Evolutionary conservation across 805 yeast genomes (phyloP), one percentile per base, ranked within the genome.

Genomic region (Metschnikowia henanensis): DNA sequence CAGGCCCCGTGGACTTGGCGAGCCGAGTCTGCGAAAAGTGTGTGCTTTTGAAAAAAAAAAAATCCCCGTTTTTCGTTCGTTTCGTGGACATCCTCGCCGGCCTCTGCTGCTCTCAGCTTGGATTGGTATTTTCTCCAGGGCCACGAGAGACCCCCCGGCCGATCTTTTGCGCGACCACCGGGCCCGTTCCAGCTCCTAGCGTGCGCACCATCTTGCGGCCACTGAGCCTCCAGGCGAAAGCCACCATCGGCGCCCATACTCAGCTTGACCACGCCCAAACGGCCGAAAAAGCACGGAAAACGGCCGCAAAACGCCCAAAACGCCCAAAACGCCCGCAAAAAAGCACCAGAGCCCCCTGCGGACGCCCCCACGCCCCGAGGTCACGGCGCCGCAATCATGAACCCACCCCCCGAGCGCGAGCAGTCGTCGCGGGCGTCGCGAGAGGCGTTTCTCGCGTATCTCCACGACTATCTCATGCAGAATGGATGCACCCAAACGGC

Each of bases 401-500:
- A 39, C 25, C 21, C 16, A 10, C 21, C n/a, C 37, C 17, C 35
- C 26, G 41, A 37, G 18, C 35, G 41, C 8, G 46, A 37, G 15
- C 17, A 7, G 6, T 17, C 38, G 12, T 15, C 39, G 19, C 26
- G 38, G 22, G 38, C 41, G 19, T 33, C 46, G 22, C 46, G 46
- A 2, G 53, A 50, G 22, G 38, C 45, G 26, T 47, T 50, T 21
- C 37, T 50, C 9, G 42, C 40, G 9, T 36, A 44, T 22, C 35
- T 50, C 21, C 45, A 47, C 20, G 47, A 43, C 12, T 50, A 50
- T 30, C 37, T 50, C n/a, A 45, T 43, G n/a, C 49, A 46, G 30
- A 50, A 34, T 28, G 53, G 53, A 12, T 47, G 51, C 26, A 23
- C 37, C 22, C 43, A 42, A 20, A 45, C 47, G 18, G 53, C 53